Evolutionary conservation across 2,329 filamentous ascomycete genomes (phyloP), one percentile per base, ranked within the genome.

Genomic region (Neocucurbitaria cava): DNA sequence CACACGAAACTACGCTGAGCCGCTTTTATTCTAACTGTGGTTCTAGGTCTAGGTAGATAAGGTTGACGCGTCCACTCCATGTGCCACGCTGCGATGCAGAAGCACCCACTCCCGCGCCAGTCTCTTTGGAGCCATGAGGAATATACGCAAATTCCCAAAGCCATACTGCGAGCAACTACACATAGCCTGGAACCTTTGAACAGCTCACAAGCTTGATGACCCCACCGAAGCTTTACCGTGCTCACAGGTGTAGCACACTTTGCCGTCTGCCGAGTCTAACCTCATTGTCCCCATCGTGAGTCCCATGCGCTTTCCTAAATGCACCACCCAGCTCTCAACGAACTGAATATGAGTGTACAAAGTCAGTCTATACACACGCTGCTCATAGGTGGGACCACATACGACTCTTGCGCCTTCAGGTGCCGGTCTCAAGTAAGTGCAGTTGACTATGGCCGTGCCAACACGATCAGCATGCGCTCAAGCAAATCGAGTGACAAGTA

Each of bases 401-500:
- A 40, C 38, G 15, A 81, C 51, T 47, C 73, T 73, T 26, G 73
- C 61, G 0, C 79, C 80, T 45, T 76, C 68, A 3, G 71, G 65
- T 24, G 76, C 76, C 3, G 78, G 78, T 10, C 78, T 62, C 33
- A 82, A 54, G 55, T 81, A 82, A 2, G 75, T 79, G 44, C 79
- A 79, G 59, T 76, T 81, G 56, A 82, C 65, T 47, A 75, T 10
- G 15, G 20, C 4, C 9, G 3, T 17, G 28, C 44, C 42, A 30
- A 30, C 35, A 13, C 21, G 24, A 30, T 48, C 13, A 52, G 31
- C 31, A 49, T 23, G 15, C 3, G 18, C 36, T 39, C 36, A 28
- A 28, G n/a, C 13, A 15, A 8, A 17, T 42, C 35, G 10, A 18
- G 8, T 5, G 3, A 38, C n/a, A 21, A 5, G 18, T 38, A n/a